Conservation (phyloP, 2,329 filamentous ascomycete species). For the Alternaria sp. region DNA sequence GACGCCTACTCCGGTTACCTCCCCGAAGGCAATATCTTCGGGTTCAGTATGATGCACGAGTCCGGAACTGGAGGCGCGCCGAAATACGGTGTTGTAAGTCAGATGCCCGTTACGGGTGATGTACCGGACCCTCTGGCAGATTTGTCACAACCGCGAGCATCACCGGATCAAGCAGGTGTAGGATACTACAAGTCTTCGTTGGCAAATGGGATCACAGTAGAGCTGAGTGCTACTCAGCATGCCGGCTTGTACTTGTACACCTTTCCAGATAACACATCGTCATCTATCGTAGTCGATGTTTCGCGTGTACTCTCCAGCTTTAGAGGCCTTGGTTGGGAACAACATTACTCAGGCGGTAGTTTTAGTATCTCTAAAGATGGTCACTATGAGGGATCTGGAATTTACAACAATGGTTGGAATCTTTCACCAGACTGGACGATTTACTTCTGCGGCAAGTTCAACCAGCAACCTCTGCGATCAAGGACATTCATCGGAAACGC, state of each 20-base stretch:
- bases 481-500: constrained; percentile 44
- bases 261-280: constrained; percentile 56
- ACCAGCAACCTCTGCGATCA: constrained; percentile 44
- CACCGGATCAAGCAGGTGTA: constrained; percentile 63
- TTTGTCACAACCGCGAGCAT: constrained; percentile 61
- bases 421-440: constrained; percentile 68
- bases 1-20: constrained; percentile 51
- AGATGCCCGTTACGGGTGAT: constrained; percentile 43
- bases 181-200: constrained; percentile 68
- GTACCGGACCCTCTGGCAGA: constrained; percentile 62
- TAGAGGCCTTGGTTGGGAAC: constrained; percentile 67
- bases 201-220: constrained; percentile 63
- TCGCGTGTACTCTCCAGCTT: constrained; percentile 70
- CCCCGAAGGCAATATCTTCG: constrained; percentile 41
- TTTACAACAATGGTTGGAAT: constrained; percentile 74
- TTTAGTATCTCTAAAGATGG: constrained; percentile 62
- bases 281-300: constrained; percentile 68
- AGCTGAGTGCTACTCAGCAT: constrained; percentile 65
- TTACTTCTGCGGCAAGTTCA: constrained; percentile 70
- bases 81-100: constrained; percentile 48
- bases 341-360: constrained; percentile 68
- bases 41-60: constrained; percentile 49
- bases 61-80: constrained; percentile 47
- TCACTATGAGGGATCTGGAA: constrained; percentile 67
- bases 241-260: constrained; percentile 67